Evolutionary conservation across 345 rosid genomes (phyloP), one percentile per base, ranked within the genome.

Genomic region (Lenwebbia sp.): DNA sequence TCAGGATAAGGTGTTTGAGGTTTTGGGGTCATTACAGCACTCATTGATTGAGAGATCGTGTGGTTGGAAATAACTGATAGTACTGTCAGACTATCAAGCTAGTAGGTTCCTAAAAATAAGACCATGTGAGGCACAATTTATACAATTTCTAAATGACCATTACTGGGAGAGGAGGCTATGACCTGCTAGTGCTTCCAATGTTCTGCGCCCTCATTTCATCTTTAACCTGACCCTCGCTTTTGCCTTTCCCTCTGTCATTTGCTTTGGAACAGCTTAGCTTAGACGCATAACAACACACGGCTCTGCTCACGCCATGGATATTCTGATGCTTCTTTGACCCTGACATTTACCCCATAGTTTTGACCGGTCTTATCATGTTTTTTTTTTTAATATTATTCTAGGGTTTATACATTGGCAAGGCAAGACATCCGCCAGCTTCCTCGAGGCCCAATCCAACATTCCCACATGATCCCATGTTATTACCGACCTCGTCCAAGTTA

Each of bases 381-480:
- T 21, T 19, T 14, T 21, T 30, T 2, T 26, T 26, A 7, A 21
- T 11, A 33, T 21, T 85, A 22, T 85, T 54, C 15, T 21, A 7
- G 21, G 82, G 52, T 44, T 33, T 28, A 44, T 7, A 30, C 12
- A 17, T 5, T 7, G n/a, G 65, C 28, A 58, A 58, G 74, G 75
- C 75, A 25, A n/a, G 85, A 58, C 19, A 11, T 51, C 74, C 55
- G 37, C 85, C 76, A 19, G 11, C 60, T 74, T 54, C 28, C 40
- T 52, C 30, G 40, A 51, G 51, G 30, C 82, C 82, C 47, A 85
- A 84, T 50, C 55, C 65, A 76, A 86, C 87, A 88, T 84, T 82
- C 89, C 88, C 91, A 91, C 93, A 90, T 89, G 94, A 90, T 85
- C 89, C 84, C 93, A 90, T 88, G 93, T 88, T 90, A 89, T 82